Evolutionary conservation across 176 grass and related monocot species (phyloP), one percentile per base, ranked within the genome.

Genomic region (Carex cristatella): DNA sequence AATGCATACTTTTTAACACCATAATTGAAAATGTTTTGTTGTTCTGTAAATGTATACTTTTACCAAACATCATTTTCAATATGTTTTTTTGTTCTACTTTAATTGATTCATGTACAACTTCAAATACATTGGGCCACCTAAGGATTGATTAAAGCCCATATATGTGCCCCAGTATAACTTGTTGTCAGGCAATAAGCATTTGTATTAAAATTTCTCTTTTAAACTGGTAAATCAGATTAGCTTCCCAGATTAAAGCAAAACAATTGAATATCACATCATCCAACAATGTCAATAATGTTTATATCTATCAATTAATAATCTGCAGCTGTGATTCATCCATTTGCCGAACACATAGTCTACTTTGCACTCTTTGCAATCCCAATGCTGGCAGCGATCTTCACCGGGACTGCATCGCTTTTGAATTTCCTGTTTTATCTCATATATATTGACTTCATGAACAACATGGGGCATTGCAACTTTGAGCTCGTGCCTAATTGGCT

Each of bases 361-460:
- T 90, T 85, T 44, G 2, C 89, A 23, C 51, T 97, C 54, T 97
- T 97, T 51, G 18, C 90, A 1, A 86, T 94, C 57, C 94, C 94
- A 19, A 7, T 94, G 84, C 10, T 97, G 23, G 19, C 16, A 8
- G 69, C 73, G 5, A 2, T 87, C 65, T 31, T 93, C 49, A 90
- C 58, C 0, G 79, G 92, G 64, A 86, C 84, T 28, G 69, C 67
- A 38, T 94, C 91, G 31, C 87, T 97, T 23, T 0, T 90, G 6
- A 19, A 54, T 19, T 58, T 87, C 2, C 5, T 88, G 38, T 84
- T 86, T 0, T 97, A 94, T 8, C 4, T 94, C 7, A 28, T 58
- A 56, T 98, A 94, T 82, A 87, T 94, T 27, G 95, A 98, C 64
- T 94, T 98, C 72, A 98, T 98, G 95, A 98, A 98, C 86, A 98